Percentiles rank a stretch among this genome's conserved stretches.
Conservation (phyloP, 2,329 filamentous ascomycete genomes). For the Tetracladium maxilliforme region DNA sequence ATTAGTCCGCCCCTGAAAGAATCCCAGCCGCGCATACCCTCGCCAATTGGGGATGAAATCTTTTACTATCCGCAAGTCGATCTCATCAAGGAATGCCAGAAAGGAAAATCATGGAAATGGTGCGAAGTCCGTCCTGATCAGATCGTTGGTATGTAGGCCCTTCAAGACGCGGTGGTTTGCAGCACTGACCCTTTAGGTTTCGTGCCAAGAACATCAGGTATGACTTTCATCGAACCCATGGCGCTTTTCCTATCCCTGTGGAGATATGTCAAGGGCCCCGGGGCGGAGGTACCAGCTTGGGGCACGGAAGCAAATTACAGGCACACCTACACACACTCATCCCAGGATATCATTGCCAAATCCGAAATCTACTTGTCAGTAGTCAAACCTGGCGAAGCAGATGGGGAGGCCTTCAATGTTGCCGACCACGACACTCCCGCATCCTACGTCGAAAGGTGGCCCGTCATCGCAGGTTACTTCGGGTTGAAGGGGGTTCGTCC, state of each 20-base stretch:
- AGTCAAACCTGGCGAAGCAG: conserved; percentile 5
- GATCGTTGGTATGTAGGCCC: conserved; percentile 14
- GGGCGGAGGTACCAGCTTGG: conserved; percentile 18
- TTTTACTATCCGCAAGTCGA: conserved; percentile 31
- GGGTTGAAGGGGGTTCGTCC: conserved; percentile 7
- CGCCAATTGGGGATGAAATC: conserved; percentile 23
- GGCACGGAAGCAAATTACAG: conserved; percentile 17
- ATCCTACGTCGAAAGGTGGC: conserved; percentile 9
- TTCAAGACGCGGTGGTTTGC: background rate
- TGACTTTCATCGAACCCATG: conserved; percentile 23
- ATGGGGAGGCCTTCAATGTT: conserved; percentile 11
- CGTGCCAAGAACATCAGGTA: conserved; percentile 25
- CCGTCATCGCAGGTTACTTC: conserved; percentile 8
- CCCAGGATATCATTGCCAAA: conserved; percentile 13
- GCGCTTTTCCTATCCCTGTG: conserved; percentile 21
- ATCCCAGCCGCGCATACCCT: conserved; percentile 21
- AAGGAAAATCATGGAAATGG: conserved; percentile 25
- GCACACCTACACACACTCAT: conserved; percentile 18
- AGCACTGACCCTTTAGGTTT: conserved; percentile 14
- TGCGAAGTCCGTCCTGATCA: conserved; percentile 26
- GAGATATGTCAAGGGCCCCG: conserved; percentile 18
- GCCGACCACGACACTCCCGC: conserved; percentile 8
- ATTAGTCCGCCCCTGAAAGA: conserved; percentile 20
- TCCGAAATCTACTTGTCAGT: conserved; percentile 12
- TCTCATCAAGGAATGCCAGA: conserved; percentile 15